These are phyloP conservation scores for Apophysomyces elegans DNA, from an alignment of 371 early-diverging fungal species.

Conservation along the genomic window DNA sequence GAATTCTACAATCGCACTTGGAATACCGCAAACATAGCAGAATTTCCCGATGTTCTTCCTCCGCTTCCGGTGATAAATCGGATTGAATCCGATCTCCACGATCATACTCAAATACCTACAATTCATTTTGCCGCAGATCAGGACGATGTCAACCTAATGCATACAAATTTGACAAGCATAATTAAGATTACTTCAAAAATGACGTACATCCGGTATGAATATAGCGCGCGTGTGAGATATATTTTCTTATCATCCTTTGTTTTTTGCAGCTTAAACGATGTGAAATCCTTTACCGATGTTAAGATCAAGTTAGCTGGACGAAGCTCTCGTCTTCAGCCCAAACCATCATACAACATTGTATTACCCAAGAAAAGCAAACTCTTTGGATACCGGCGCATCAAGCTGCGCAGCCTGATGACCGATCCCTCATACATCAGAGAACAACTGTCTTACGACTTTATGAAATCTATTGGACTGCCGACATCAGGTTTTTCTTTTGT, in stretches of 20 bases:
- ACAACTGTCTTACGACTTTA: conserved; percentile 28
- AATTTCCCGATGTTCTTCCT: conserved; percentile 20
- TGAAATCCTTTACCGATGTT: conserved; percentile 22
- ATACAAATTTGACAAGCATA: conserved; percentile 7
- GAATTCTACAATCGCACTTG: conserved; percentile 28
- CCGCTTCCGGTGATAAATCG: conserved; percentile 25
- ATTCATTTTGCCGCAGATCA: conserved; percentile 27
- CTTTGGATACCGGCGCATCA: conserved; percentile 34
- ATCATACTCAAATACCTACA: conserved; percentile 25
- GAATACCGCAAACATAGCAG: conserved; percentile 7
- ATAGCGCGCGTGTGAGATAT: not conserved
- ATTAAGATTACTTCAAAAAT: conserved; percentile 15
- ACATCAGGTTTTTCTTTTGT: conserved; percentile 31
- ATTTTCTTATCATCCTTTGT: not conserved
- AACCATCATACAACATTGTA: conserved; percentile 41
- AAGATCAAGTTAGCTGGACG: conserved; percentile 38
- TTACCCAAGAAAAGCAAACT: conserved; percentile 25
- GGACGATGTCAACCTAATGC: conserved; percentile 22
- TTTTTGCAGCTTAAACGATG: conserved; percentile 20
- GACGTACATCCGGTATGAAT: conserved; percentile 25
- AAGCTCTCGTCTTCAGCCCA: conserved; percentile 29
- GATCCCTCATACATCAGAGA: conserved; percentile 51
- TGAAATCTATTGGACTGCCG: conserved; percentile 32
- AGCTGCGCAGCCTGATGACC: conserved; percentile 36
- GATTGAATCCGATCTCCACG: conserved; percentile 23